Percentiles rank a stretch among this genome's conserved stretches.
phyloP scores from a whole-genome alignment of 2,329 filamentous ascomycete species.

The Fusarium sp. region DNA sequence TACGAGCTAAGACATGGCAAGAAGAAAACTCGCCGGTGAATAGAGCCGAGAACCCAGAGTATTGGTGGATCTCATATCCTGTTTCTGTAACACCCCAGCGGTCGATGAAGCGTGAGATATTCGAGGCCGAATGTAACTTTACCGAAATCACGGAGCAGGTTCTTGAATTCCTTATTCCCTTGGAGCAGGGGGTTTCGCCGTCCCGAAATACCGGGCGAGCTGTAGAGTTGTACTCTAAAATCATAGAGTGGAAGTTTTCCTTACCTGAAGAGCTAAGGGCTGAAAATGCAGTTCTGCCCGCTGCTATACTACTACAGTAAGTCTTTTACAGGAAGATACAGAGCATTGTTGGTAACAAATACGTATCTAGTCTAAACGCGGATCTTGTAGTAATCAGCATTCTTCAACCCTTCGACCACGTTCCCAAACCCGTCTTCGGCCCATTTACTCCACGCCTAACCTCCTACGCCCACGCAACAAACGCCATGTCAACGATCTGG shows the following conservation, averaged over 20 bases:
- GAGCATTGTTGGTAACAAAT: background rate
- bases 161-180: slow-evolving; percentile 15
- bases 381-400: slow-evolving; percentile 22
- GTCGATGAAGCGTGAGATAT: slow-evolving; percentile 20
- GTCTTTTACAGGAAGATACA: background rate
- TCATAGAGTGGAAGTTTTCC: slow-evolving; percentile 27
- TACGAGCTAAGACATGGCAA: slow-evolving; percentile 10
- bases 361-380: background rate
- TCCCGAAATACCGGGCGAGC: background rate
- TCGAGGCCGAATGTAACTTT: slow-evolving; percentile 20
- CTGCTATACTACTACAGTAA: slow-evolving; percentile 20
- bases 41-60: slow-evolving; percentile 10
- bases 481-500: slow-evolving; percentile 31
- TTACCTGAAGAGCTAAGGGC: slow-evolving; percentile 15
- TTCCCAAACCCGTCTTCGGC: slow-evolving; percentile 19
- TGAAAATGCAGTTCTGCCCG: slow-evolving; percentile 13
- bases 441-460: slow-evolving; percentile 11
- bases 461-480: slow-evolving; percentile 19
- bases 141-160: slow-evolving; percentile 23
- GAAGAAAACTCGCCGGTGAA: background rate
- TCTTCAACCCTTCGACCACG: slow-evolving; percentile 14
- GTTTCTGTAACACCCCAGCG: background rate
- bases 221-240: slow-evolving; percentile 1
- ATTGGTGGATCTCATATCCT: slow-evolving; percentile 31
- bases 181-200: background rate